These are phyloP conservation scores for Botrytis sinoallii DNA, from an alignment of 2,329 filamentous ascomycete species.

Conservation along the genomic window DNA sequence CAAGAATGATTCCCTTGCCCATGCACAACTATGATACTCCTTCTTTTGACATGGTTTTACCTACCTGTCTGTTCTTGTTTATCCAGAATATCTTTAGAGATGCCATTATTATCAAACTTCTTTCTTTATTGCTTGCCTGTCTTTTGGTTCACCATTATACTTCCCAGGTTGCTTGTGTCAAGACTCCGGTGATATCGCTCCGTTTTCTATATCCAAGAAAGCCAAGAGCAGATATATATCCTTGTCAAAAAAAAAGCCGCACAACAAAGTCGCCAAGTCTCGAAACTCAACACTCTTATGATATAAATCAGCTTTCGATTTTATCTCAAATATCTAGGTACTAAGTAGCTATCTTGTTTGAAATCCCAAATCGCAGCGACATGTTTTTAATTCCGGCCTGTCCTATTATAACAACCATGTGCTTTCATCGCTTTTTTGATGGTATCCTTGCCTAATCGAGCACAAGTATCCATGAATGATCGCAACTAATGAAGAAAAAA, in stretches of 20 bases:
- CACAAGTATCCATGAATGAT: not conserved
- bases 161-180: not conserved
- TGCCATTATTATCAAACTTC: not conserved
- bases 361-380: conserved; percentile 2
- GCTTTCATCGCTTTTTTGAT: not conserved
- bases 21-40: too few species aligned
- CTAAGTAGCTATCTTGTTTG: conserved; percentile 2
- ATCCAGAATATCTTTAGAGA: not conserved
- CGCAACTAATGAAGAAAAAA: not conserved
- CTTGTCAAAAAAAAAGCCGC: not conserved
- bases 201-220: not conserved
- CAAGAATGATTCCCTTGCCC: too few species aligned
- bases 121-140: not conserved
- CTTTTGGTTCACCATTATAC: not conserved
- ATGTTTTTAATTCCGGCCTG: not conserved
- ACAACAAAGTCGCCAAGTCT: not conserved
- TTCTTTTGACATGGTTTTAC: too few species aligned
- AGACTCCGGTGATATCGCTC: not conserved
- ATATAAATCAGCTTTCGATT: not conserved
- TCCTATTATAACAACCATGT: not conserved
- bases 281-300: not conserved
- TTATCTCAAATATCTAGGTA: conserved; percentile 12
- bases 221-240: not conserved
- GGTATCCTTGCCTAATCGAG: not conserved
- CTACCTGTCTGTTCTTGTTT: not conserved